Conservation (phyloP, 257 asterid species). For the Ocimum tenuiflorum region DNA sequence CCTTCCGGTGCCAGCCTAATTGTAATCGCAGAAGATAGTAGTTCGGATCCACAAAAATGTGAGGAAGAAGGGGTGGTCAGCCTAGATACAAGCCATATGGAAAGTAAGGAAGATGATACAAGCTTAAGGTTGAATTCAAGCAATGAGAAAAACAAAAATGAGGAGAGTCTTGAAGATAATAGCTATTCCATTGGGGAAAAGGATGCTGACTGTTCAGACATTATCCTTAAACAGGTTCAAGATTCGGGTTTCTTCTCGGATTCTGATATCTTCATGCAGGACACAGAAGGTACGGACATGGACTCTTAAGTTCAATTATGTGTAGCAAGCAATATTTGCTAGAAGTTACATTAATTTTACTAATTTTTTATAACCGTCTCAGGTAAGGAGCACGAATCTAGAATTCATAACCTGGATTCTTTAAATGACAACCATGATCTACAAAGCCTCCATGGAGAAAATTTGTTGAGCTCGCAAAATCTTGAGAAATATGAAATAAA, state of each 20-base stretch:
- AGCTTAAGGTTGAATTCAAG: background rate
- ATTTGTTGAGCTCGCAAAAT: background rate
- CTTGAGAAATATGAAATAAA: conserved; percentile 8
- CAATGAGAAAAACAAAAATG: conserved; percentile 13
- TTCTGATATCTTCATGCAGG: conserved; percentile 10
- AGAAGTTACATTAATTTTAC: background rate
- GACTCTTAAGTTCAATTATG: too few relatives aligned
- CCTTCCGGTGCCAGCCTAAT: conserved; percentile 19
- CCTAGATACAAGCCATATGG: background rate
- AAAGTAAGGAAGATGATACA: conserved; percentile 12
- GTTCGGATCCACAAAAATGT: background rate
- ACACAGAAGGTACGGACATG: conserved; percentile 36
- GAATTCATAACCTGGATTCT: too few relatives aligned
- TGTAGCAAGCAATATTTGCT: background rate
- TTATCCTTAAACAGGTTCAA: conserved; percentile 1
- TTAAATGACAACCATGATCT: conserved; percentile 10
- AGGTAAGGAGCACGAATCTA: conserved; percentile 29
- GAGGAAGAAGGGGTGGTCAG: conserved; percentile 13
- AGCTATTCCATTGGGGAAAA: conserved; percentile 6
- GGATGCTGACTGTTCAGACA: conserved; percentile 10
- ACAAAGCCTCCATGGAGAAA: background rate
- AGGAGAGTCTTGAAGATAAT: conserved; percentile 15
- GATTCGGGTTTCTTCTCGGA: conserved; percentile 12
- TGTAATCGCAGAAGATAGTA: conserved; percentile 11
- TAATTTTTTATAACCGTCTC: background rate